Evolutionary conservation across 1,139 yeast species (phyloP).

Genomic region (Kodamaea alishanica): DNA sequence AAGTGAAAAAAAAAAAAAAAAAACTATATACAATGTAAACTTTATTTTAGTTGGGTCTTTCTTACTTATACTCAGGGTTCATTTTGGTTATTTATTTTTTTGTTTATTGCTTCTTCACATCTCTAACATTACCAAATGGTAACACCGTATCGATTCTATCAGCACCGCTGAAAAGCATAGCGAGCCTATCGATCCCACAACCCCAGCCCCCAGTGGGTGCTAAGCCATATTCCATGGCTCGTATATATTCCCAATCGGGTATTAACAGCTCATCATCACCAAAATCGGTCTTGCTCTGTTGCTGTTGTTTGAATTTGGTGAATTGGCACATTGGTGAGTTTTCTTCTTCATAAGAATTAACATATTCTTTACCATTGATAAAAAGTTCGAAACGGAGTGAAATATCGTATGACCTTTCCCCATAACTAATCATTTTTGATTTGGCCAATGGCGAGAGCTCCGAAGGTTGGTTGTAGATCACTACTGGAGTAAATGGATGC

Average conservation of each 20-base stretch:
- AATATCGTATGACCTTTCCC: conserved; percentile 33
- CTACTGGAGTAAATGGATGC: conserved; percentile 49
- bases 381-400: conserved; percentile 82
- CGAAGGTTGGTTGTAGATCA: conserved; percentile 81
- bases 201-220: conserved; percentile 99
- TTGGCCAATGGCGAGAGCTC: conserved; percentile 86
- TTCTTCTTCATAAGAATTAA: conserved; percentile 95
- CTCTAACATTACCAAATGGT: conserved; percentile 76
- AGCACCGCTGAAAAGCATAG: conserved; percentile 68
- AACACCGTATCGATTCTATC: conserved; percentile 75
- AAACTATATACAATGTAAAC: too few relatives aligned
- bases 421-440: conserved; percentile 36
- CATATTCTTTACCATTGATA: conserved; percentile 75
- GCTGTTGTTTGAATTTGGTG: conserved; percentile 58
- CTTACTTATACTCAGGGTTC: too few relatives aligned
- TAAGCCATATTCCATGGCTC: conserved; percentile 83
- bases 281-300: conserved; percentile 40
- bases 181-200: conserved; percentile 82
- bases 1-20: too few relatives aligned
- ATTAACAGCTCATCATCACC: conserved; percentile 61
- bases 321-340: conserved; percentile 75
- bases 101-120: conserved; percentile 55
- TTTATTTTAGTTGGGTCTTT: too few relatives aligned
- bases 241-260: conserved; percentile 70
- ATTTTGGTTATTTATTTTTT: too few relatives aligned